Percentiles rank a stretch among this genome's conserved stretches.
Conservation (phyloP, 1,284 basidiomycete genomes). For the Cutaneotrichosporon sp. region DNA sequence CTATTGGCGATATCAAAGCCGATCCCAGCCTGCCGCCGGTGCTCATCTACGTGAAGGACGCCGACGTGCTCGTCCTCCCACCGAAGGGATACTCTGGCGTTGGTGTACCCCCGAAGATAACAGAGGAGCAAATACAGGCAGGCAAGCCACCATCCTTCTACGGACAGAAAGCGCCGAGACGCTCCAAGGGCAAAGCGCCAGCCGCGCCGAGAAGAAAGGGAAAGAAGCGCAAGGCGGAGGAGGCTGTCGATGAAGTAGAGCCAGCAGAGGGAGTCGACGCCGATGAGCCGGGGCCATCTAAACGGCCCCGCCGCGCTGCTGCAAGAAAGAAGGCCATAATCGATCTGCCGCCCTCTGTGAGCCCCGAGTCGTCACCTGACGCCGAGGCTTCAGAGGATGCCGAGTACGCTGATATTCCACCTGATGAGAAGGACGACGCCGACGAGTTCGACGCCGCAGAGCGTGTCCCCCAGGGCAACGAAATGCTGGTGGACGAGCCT, state of each 20-base stretch:
- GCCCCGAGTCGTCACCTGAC: neutral
- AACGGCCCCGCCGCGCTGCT: neutral
- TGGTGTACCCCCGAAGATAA: slow-evolving; percentile 26
- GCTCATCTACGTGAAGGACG: slow-evolving; percentile 26
- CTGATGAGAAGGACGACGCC: neutral
- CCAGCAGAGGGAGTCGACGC: neutral
- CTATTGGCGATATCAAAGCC: slow-evolving; percentile 27
- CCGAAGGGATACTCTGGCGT: slow-evolving; percentile 30
- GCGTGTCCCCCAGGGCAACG: too few species aligned
- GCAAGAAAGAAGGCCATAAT: neutral
- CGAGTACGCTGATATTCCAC: neutral
- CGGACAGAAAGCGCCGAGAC: slow-evolving; percentile 4
- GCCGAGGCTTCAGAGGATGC: neutral
- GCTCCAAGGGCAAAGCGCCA: neutral
- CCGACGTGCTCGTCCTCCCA: slow-evolving; percentile 25
- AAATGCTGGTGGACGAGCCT: too few species aligned
- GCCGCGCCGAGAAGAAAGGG: too few species aligned
- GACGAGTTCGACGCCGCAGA: neutral
- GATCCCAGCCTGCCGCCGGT: slow-evolving; percentile 27
- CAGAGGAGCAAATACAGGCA: slow-evolving; percentile 15
- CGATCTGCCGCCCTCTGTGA: neutral
- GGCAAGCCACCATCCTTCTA: slow-evolving; percentile 28
- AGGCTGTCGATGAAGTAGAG: slow-evolving; percentile 3
- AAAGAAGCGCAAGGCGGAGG: neutral
- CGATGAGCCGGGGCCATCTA: neutral